A percentile compares a stretch with the other conserved stretches of the same genome.
These are phyloP conservation scores for Daldinia sp. DNA, from an alignment of 2,329 filamentous ascomycete genomes.

Conservation along the genomic window DNA sequence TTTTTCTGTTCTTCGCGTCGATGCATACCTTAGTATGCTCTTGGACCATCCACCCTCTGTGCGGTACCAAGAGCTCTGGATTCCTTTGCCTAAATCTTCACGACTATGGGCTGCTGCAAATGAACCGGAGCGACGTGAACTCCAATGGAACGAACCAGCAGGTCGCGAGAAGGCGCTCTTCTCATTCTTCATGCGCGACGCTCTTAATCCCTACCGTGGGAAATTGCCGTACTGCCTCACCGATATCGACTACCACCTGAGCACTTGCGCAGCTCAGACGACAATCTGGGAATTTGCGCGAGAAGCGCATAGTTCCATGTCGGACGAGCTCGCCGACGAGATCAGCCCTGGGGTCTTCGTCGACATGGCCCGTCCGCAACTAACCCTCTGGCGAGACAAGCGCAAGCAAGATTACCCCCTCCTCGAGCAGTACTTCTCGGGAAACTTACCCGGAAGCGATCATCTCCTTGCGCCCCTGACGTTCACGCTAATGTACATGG, in stretches of 20 bases:
- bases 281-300: conserved; percentile 43
- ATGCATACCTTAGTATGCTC: conserved; percentile 44
- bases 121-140: conserved; percentile 41
- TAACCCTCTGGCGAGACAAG: conserved; percentile 38
- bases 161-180: conserved; percentile 43
- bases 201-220: conserved; percentile 16
- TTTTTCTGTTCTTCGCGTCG: conserved; percentile 44
- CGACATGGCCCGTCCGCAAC: conserved; percentile 28
- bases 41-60: conserved; percentile 43
- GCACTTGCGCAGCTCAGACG: conserved; percentile 44
- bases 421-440: conserved; percentile 25
- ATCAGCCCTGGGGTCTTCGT: conserved; percentile 17
- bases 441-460: not conserved
- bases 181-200: conserved; percentile 42
- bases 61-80: conserved; percentile 45
- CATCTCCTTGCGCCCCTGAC: conserved; percentile 29
- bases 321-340: conserved; percentile 41
- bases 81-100: conserved; percentile 43
- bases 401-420: conserved; percentile 35
- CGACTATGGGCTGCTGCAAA: conserved; percentile 38
- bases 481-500: conserved; percentile 40
- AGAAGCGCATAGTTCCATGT: conserved; percentile 42
- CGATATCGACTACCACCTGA: conserved; percentile 47
- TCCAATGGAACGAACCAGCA: conserved; percentile 43
- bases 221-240: conserved; percentile 38